Evolutionary conservation across 164 flowering plant species (phyloP).

Genomic region (Tetrastigma voinierianum): DNA sequence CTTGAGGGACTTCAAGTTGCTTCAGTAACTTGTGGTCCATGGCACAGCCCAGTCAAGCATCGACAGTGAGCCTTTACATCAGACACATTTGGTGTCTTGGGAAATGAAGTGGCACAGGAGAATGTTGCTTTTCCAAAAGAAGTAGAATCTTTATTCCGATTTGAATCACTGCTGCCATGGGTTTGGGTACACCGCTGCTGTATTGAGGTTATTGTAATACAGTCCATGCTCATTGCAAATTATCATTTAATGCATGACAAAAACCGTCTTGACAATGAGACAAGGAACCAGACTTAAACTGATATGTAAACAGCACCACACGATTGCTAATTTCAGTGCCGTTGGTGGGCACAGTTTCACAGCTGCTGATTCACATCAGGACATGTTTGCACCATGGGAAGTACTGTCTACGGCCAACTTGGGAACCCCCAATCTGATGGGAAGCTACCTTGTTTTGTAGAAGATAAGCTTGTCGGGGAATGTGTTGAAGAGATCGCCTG

Average conservation of each 20-base stretch:
- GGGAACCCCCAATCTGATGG: slow-evolving; percentile 77
- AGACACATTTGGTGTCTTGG: too few species aligned
- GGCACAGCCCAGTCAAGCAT: too few species aligned
- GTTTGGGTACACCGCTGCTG: slow-evolving; percentile 92
- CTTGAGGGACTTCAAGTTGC: slow-evolving; percentile 80
- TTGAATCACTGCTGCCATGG: slow-evolving; percentile 82
- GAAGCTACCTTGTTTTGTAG: slow-evolving; percentile 70
- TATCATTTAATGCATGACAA: too few species aligned
- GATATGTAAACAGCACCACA: slow-evolving; percentile 78
- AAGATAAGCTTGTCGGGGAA: slow-evolving; percentile 62
- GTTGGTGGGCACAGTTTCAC: slow-evolving; percentile 90
- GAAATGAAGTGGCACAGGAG: slow-evolving; percentile 77
- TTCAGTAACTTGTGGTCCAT: slow-evolving; percentile 76
- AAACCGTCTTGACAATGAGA: slow-evolving; percentile 86
- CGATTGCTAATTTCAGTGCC: slow-evolving; percentile 62
- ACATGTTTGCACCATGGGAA: slow-evolving; percentile 78
- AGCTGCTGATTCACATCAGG: slow-evolving; percentile 73
- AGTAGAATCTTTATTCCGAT: slow-evolving; percentile 67
- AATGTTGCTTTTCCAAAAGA: slow-evolving; percentile 60
- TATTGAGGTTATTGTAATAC: slow-evolving; percentile 77
- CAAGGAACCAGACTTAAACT: slow-evolving; percentile 70
- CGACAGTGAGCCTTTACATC: too few species aligned
- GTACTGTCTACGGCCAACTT: slow-evolving; percentile 81
- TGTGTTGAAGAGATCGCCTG: slow-evolving; percentile 70
- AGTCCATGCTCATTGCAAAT: too few species aligned